phyloP scores from a whole-genome alignment of 106 monocot genomes.

The Vanilla planifolia region DNA sequence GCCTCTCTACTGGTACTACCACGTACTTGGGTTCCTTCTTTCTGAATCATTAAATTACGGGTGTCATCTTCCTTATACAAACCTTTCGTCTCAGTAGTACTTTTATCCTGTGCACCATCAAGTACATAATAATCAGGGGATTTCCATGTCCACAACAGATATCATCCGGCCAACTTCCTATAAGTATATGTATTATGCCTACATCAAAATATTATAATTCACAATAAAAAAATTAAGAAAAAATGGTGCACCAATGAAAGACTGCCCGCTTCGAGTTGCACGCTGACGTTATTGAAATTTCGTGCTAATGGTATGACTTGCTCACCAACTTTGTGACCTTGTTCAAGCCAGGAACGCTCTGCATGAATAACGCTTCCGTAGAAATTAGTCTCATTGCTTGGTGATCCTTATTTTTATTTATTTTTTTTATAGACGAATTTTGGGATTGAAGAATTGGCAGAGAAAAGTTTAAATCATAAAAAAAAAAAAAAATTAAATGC shows the following conservation, averaged over 20 bases:
- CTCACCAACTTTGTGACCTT: conserved; percentile 92
- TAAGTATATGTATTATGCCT: background rate
- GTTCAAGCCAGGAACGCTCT: conserved; percentile 94
- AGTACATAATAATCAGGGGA: background rate
- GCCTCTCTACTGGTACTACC: conserved; percentile 36
- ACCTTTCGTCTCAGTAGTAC: conserved; percentile 17
- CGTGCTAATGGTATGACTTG: conserved; percentile 92
- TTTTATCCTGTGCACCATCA: conserved; percentile 49
- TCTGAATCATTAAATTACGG: conserved; percentile 23
- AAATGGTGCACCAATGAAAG: conserved; percentile 27
- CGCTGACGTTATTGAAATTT: conserved; percentile 60
- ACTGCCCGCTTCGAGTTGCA: conserved; percentile 64
- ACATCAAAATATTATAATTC: background rate
- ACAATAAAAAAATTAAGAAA: background rate
- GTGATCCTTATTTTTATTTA: background rate
- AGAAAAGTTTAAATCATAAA: background rate
- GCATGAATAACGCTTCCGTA: conserved; percentile 8
- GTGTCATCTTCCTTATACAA: conserved; percentile 26
- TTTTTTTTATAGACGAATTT: background rate
- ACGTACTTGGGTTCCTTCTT: conserved; percentile 30
- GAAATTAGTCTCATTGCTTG: background rate
- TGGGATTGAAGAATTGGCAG: background rate
- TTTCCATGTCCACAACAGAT: background rate
- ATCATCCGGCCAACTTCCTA: background rate
- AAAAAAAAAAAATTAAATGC: background rate